Evolutionary conservation across 768 basidiomycete genomes (phyloP), one percentile per base, ranked within the genome.

Genomic region (Cystobasidium ongulense): DNA sequence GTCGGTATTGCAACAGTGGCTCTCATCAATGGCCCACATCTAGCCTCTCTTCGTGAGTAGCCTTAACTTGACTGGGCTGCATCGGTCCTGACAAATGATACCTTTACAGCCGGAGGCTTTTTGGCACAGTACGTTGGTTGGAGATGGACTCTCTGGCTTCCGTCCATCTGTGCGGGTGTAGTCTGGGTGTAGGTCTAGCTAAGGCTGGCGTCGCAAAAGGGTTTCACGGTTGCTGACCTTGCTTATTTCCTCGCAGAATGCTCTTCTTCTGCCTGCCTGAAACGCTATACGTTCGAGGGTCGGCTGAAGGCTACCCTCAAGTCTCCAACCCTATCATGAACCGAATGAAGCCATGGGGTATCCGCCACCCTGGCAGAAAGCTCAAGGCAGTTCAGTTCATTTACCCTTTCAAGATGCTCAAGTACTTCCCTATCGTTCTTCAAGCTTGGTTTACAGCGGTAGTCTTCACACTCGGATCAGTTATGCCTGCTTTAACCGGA

Each of bases 321-420:
- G 63, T 64, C 11, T 4, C 35, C 3, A 27, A 64, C 27, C 63
- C 63, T 18, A 64, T 64, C 23, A 27, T 7, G 13, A 27, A 38
- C 36, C 63, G 63, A 25, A 64, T 64, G 63, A 64, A 64, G 35
- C 63, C 63, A 2, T 64, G 63, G 63, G 63, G 63, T 10, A 64
- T 64, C 41, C 25, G 36, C 4, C 63, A 64, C 25, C 63, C 63
- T 15, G 63, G 63, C 63, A 27, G 63, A 27, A 38, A 43, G 36
- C 63, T 64, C 33, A 38, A 43, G 33, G 31, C 38, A 27, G 41
- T 36, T 10, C 36, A 38, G 3, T 64, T 64, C 63, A 35, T 64
- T 25, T 43, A 43, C 36, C 63, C 63, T 10, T 39, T 64, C 63
- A 27, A 41, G 31, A 64, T 64, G 63, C 63, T 64, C 23, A 35